Base-by-base conservation (phyloP, 2,329 filamentous ascomycete genomes). In the Trichoderma breve region DNA sequence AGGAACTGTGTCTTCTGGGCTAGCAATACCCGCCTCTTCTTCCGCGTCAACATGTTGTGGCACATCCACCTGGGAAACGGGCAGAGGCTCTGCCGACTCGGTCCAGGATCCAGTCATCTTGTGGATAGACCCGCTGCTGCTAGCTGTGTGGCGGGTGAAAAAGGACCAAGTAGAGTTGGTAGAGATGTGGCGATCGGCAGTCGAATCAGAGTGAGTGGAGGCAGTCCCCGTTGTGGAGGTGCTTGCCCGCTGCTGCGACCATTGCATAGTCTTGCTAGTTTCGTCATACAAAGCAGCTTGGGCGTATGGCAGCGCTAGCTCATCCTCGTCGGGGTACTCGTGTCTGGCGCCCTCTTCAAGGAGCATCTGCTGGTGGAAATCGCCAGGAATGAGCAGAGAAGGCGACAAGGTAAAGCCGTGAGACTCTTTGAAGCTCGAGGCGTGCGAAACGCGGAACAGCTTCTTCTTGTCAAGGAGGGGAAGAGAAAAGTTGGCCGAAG, bases 351-450 rank as follows among this genome's bases (percentile, higher is more conserved):
- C 72, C 55, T 80, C 77, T 1, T 74, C 74, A 26, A 79, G 73
- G 53, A 86, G 78, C 82, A 89, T 86, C 75, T 89, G 84, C 73
- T 86, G 83, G 67, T 87, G 84, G 74, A 86, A 89, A 66, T 91
- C 89, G 61, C 82, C 80, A 14, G 89, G 89, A 68, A 91, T 89
- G 64, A 91, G 82, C n/a, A 91, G 82, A 4, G 87, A 87, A 0
- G 89, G 89, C 8, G 89, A 91, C 39, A 91, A 79, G 55, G 83
- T 84, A 76, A 90, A 90, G 15, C 86, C 87, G 71, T 90, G 86
- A 0, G 85, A 86, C 77, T 90, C 89, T 75, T 86, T 86, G 78
- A 88, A 90, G 76, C 84, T 89, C 2, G 85, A 86, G 0, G 84
- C 83, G 15, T 84, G 82, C 3, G 88, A 88, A 30, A 81, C 79